phyloP scores from a whole-genome alignment of 1,139 yeast genomes.

The Meyerozyma guilliermondii region DNA sequence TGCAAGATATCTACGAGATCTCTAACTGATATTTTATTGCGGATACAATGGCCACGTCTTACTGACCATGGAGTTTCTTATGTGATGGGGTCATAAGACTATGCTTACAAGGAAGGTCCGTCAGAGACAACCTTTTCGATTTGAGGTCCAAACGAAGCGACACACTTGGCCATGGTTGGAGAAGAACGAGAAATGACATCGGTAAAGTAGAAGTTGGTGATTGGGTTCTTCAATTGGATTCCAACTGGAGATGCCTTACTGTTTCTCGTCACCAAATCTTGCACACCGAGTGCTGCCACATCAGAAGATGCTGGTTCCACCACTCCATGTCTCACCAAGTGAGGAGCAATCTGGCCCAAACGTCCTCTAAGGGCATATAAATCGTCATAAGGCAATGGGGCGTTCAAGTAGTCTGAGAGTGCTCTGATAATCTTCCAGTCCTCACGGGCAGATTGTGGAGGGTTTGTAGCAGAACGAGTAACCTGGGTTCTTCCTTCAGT shows the following conservation, averaged over 20 bases:
- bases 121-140: conserved; percentile 55
- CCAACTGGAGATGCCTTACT: conserved; percentile 39
- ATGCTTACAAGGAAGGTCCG: conserved; percentile 20
- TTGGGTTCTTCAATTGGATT: conserved; percentile 58
- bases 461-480: conserved; percentile 82
- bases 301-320: conserved; percentile 64
- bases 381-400: conserved; percentile 75
- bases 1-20: background rate
- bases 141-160: conserved; percentile 61
- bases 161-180: conserved; percentile 87
- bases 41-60: background rate
- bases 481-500: conserved; percentile 88
- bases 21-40: conserved; percentile 1
- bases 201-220: conserved; percentile 82
- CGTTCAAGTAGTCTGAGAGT: conserved; percentile 69
- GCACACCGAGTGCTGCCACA: conserved; percentile 56
- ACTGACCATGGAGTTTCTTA: background rate
- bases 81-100: background rate
- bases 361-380: conserved; percentile 64
- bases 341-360: conserved; percentile 77
- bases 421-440: conserved; percentile 91
- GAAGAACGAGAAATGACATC: conserved; percentile 85
- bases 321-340: conserved; percentile 69
- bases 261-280: conserved; percentile 37
- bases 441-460: conserved; percentile 92